Evolutionary conservation across 2,329 filamentous ascomycete genomes (phyloP).

Genomic region (Rutstroemia sp.): DNA sequence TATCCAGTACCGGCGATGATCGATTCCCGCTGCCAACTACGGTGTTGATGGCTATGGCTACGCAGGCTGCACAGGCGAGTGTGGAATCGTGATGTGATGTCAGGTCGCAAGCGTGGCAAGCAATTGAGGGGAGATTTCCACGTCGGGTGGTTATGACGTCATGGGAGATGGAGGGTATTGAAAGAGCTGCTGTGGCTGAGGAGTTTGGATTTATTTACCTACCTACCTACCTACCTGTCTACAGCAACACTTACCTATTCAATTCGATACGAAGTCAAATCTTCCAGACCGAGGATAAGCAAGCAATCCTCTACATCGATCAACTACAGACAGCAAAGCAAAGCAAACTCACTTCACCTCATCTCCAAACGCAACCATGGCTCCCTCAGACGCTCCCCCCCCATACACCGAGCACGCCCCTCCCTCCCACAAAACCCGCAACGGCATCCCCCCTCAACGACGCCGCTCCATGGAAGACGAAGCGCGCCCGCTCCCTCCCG

Average conservation of each 20-base stretch:
- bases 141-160: too few relatives aligned
- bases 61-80: background rate
- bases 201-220: too few relatives aligned
- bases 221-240: too few relatives aligned
- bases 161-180: too few relatives aligned
- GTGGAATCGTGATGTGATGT: background rate
- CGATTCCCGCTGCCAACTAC: background rate
- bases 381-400: conserved; percentile 26
- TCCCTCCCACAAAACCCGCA: conserved; percentile 31
- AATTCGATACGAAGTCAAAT: too few relatives aligned
- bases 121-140: background rate
- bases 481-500: conserved; percentile 42
- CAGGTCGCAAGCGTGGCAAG: background rate
- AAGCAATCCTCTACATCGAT: too few relatives aligned
- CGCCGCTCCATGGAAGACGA: conserved; percentile 58
- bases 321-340: too few relatives aligned
- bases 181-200: too few relatives aligned
- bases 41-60: background rate
- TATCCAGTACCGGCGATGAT: background rate
- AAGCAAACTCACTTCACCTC: too few relatives aligned
- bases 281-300: too few relatives aligned
- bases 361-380: background rate
- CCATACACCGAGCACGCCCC: conserved; percentile 29
- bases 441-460: conserved; percentile 44
- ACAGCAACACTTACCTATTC: too few relatives aligned